Evolutionary conservation across 306 rosid species (phyloP).

Genomic region (Cucurbita moschata): DNA sequence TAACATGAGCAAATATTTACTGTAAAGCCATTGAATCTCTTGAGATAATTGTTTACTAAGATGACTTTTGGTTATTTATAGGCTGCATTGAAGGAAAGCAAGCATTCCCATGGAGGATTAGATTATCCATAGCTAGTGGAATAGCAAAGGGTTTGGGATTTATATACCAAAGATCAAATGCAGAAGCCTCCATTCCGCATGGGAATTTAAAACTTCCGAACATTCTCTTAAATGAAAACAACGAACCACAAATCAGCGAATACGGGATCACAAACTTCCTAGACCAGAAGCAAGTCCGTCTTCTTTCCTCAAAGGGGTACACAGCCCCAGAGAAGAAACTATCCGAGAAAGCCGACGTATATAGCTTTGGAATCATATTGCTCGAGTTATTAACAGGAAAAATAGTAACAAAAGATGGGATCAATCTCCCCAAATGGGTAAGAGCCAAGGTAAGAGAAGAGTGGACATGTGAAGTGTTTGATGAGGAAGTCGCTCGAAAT

Average conservation of each 20-base stretch:
- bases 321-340: conserved; percentile 46
- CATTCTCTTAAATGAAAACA: conserved; percentile 41
- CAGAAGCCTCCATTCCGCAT: conserved; percentile 33
- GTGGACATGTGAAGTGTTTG: conserved; percentile 83
- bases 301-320: conserved; percentile 32
- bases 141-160: conserved; percentile 53
- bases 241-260: conserved; percentile 50
- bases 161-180: conserved; percentile 28
- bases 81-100: conserved; percentile 36
- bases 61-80: conserved; percentile 13
- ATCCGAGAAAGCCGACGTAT: conserved; percentile 48
- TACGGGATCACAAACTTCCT: conserved; percentile 44
- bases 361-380: conserved; percentile 56
- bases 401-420: conserved; percentile 31
- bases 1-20: neutral
- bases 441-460: conserved; percentile 62
- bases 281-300: conserved; percentile 21
- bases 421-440: conserved; percentile 72
- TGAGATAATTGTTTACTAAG: neutral
- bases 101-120: conserved; percentile 42
- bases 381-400: conserved; percentile 49
- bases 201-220: conserved; percentile 73
- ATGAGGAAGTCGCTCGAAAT: conserved; percentile 32
- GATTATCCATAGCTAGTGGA: conserved; percentile 47
- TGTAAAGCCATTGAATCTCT: neutral